Base-by-base conservation (phyloP, 176 grass and related monocot genomes). In the Dactylis glomerata region DNA sequence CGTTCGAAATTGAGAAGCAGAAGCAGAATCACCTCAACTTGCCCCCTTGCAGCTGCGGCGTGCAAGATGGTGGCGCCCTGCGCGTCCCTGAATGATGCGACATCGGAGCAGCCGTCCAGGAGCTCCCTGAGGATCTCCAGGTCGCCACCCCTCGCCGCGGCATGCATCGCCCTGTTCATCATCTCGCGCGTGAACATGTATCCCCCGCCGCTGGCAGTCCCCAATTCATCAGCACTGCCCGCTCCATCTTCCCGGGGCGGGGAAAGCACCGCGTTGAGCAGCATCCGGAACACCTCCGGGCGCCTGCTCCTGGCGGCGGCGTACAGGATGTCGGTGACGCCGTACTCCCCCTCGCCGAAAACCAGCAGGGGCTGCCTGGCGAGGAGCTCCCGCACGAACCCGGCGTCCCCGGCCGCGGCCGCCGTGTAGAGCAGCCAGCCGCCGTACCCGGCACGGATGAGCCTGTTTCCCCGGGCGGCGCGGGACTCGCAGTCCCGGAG, bases 381-480 rank as follows among this genome's bases (percentile, higher is more conserved):
- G 10, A 98, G 89, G 59, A 98, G 82, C 37, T 95, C 92, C 7
- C 69, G 89, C 42, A 84, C 92, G 56, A 98, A 98, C 4, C 57
- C 41, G 16, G 41, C 45, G 51, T 98, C 89, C 31, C 95, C 95
- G 20, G 95, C 95, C 0, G 95, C 87, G 45, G 92, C 85, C 0
- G 91, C 95, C 5, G 95, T 88, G 80, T 98, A 95, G 50, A 98
- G 92, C 42, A 98, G 89, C 95, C 95, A 98, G 0, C 95, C 95
- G 16, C 92, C 95, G 66, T 98, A 98, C 5, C 88, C 88, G 0
- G 83, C 88, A 20, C 88, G 64, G 83, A 90, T 27, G 83, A 90
- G 88, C 10, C 79, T 54, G 64, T 75, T 86, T 6, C 85, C 40
- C 2, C 87, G 84, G 9, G 83, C 73, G 3, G 82, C 82, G 58